A percentile compares a stretch with the other conserved stretches of the same genome.
Conservation (phyloP, 129 eudicot species). For the Daucus carota region DNA sequence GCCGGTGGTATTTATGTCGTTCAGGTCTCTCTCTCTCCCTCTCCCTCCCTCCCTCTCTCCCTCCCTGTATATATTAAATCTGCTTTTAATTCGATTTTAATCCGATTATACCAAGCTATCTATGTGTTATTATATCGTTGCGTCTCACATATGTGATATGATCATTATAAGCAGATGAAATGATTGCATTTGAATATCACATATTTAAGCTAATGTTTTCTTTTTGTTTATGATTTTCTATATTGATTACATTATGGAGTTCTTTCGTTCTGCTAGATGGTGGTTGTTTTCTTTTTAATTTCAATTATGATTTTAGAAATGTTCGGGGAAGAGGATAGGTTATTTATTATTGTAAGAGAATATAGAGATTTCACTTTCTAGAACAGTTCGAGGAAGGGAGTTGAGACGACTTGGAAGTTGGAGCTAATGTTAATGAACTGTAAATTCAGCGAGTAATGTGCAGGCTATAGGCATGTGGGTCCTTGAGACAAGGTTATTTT, state of each 20-base stretch:
- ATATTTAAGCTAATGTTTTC: not conserved
- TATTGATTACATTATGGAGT: not conserved
- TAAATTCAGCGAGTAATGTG: too few species aligned
- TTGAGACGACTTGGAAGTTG: too few species aligned
- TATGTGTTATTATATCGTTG: not conserved
- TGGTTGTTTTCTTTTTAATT: not conserved
- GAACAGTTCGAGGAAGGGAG: too few species aligned
- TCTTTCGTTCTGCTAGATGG: not conserved
- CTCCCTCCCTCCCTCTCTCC: not conserved
- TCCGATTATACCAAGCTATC: too few species aligned
- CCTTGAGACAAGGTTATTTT: too few species aligned
- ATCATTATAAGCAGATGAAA: not conserved
- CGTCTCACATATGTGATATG: too few species aligned
- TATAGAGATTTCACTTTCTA: too few species aligned
- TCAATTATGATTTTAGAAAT: not conserved
- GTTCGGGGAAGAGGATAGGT: not conserved
- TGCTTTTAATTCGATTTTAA: too few species aligned
- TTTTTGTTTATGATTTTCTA: not conserved
- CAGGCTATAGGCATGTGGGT: too few species aligned
- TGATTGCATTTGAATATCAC: not conserved
- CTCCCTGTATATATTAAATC: not conserved
- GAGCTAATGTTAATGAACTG: too few species aligned
- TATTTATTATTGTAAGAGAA: not conserved
- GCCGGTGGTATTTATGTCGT: not conserved
- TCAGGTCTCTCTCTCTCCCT: not conserved